Conservation (phyloP, 2,329 filamentous ascomycete species). For the Cylindrodendrum hubeiense region DNA sequence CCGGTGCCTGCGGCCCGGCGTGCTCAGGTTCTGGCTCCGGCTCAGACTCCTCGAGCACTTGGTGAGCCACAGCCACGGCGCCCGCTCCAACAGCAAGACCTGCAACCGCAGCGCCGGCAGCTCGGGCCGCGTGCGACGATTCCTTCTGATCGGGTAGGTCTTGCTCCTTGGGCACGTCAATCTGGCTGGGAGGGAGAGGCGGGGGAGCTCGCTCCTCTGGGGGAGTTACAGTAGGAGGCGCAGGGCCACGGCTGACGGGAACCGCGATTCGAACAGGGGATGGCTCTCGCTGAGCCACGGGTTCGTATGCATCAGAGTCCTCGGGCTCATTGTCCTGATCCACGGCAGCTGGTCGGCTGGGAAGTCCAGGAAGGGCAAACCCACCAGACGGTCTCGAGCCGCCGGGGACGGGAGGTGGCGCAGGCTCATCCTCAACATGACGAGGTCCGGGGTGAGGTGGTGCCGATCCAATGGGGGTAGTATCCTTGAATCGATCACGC, state of each 20-base stretch:
- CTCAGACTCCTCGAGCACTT: conserved; percentile 46
- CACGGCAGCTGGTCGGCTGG: conserved; percentile 68
- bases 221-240: conserved; percentile 64
- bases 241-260: conserved; percentile 78
- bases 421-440: conserved; percentile 58
- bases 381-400: conserved; percentile 79
- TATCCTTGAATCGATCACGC: conserved; percentile 85
- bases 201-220: conserved; percentile 64
- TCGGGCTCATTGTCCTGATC: conserved; percentile 68
- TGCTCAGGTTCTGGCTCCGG: conserved; percentile 40
- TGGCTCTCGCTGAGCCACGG: conserved; percentile 61
- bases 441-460: conserved; percentile 53
- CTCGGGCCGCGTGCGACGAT: conserved; percentile 69
- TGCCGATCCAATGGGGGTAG: conserved; percentile 74
- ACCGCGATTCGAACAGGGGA: conserved; percentile 90
- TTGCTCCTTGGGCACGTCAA: conserved; percentile 74
- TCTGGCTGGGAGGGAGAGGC: conserved; percentile 72
- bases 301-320: conserved; percentile 57
- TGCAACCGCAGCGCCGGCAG: conserved; percentile 68
- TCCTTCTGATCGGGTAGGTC: conserved; percentile 75
- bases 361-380: conserved; percentile 83
- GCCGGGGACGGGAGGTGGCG: conserved; percentile 63
- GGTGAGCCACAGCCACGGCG: conserved; percentile 35
- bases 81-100: conserved; percentile 40
- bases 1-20: conserved; percentile 26